Base-by-base conservation (phyloP, 179 eudicot species). In the Beta corolliflora region DNA sequence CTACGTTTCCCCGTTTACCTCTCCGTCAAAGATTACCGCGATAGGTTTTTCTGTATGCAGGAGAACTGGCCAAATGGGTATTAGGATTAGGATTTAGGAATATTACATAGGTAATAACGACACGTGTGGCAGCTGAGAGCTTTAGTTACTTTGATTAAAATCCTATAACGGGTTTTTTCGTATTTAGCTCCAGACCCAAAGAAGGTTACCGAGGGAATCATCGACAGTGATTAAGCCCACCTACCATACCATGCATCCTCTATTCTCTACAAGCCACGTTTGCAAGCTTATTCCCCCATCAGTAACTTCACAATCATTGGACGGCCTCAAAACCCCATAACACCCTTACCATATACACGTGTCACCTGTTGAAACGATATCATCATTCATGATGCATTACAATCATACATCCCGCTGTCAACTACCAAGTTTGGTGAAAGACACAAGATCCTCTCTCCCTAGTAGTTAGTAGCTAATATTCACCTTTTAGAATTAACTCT, bases 371-470 rank as follows among this genome's bases (percentile, higher is more conserved):
- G 31, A 73, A 12, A 10, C 21, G 75, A 23, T 72, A 11, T 15
- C 10, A 44, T 44, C 48, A n/a, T n/a, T n/a, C n/a, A 55, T 73
- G 63, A 52, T 54, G 23, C 64, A 55, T 73, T 64, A 73, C 29
- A 54, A 73, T 73, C 77, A 50, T 23, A 53, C 31, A 56, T 50
- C 77, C 41, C 21, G 25, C 41, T 72, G 76, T 52, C 76, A 72
- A 73, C 65, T 29, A 73, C 77, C 36, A 53, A 56, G 52, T 16
- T 74, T 56, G 77, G 65, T 55, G 77, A 74, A 74, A 56, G 77
- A 74, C 77, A 74, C 50, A 74, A 74, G 65, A 74, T 54, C 77
- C 77, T 9, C 31, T 74, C 65, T 36, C 77, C n/a, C 48, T 31
- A 56, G 77, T 10, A 56, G 25, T 73, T 56, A 56, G 50, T 56